Percentiles rank a stretch among this genome's conserved stretches.
phyloP scores from a whole-genome alignment of 805 yeast genomes.

The Ogataea paradorogensis region DNA sequence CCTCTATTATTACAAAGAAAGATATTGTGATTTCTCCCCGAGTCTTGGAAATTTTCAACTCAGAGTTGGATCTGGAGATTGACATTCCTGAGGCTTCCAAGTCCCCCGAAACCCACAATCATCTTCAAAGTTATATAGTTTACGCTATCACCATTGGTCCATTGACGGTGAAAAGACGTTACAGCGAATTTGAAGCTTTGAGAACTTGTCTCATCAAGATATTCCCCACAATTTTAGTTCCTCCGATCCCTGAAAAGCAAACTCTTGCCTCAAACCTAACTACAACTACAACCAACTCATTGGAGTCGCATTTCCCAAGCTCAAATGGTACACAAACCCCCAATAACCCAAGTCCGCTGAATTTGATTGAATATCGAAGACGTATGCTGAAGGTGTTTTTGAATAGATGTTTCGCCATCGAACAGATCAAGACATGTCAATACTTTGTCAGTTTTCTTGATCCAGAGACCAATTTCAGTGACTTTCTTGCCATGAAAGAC shows the following conservation, averaged over 20 bases:
- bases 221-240: slow-evolving; percentile 79
- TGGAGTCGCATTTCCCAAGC: slow-evolving; percentile 11
- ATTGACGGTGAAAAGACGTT: slow-evolving; percentile 71
- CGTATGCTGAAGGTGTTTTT: slow-evolving; percentile 74
- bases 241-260: slow-evolving; percentile 92
- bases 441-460: slow-evolving; percentile 78
- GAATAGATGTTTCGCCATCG: slow-evolving; percentile 64
- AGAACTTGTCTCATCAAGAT: slow-evolving; percentile 66
- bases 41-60: slow-evolving; percentile 23
- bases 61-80: slow-evolving; percentile 16
- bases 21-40: slow-evolving; percentile 26
- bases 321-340: slow-evolving; percentile 1
- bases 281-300: slow-evolving; percentile 29
- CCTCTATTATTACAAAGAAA: slow-evolving; percentile 19
- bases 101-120: slow-evolving; percentile 67
- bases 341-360: slow-evolving; percentile 12
- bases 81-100: slow-evolving; percentile 78
- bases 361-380: slow-evolving; percentile 56
- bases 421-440: slow-evolving; percentile 52
- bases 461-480: slow-evolving; percentile 82
- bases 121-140: slow-evolving; percentile 55
- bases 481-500: slow-evolving; percentile 59
- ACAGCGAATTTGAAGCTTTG: slow-evolving; percentile 87
- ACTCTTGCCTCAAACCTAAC: slow-evolving; percentile 42
- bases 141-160: slow-evolving; percentile 72